Evolutionary conservation across 2,329 filamentous ascomycete genomes (phyloP), one percentile per base, ranked within the genome.

Genomic region (Metarhizium humberi): DNA sequence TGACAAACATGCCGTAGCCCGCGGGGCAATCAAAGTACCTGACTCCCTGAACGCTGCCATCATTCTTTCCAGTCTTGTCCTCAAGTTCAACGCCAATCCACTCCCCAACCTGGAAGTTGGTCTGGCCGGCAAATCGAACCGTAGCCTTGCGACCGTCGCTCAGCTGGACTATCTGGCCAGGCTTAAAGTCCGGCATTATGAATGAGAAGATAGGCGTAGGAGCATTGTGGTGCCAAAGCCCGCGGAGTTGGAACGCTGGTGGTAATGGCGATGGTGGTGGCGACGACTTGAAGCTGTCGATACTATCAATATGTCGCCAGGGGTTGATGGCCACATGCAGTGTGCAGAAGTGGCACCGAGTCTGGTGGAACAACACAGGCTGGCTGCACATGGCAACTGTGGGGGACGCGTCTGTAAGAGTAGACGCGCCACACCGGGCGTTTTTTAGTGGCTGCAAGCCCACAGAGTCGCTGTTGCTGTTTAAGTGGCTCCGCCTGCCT

Each of bases 41-140:
- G 67, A 90, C 82, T 58, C 90, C 92, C 69, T 92, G 83, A 50
- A 97, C 90, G 55, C 88, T 87, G 60, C 92, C 92, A 78, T 97
- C 90, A 64, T 97, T 97, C 76, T 97, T 97, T 36, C 94, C 92
- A 20, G 80, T 82, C 53, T 85, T 77, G 50, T 90, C 87, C 53
- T 90, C 84, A 55, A 97, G 81, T 75, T 96, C 92, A 57, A 97
- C 82, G 60, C 92, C 92, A 57, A 96, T 78, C 90, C 92, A 97
- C 58, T 88, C 84, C 59, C 92, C 92, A 6, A 79, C 75, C 56
- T 90, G 85, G 72, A 97, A 96, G 63, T 81, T 76, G 42, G 92
- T 90, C 55, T 80, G 75, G 64, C 94, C 94, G 58, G 90, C 77
- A 71, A 89, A 99, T 64, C 89, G 89, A 60, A 99, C 81, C 57